Conservation (phyloP, 331 rosid genomes). For the Acacia pycnantha region DNA sequence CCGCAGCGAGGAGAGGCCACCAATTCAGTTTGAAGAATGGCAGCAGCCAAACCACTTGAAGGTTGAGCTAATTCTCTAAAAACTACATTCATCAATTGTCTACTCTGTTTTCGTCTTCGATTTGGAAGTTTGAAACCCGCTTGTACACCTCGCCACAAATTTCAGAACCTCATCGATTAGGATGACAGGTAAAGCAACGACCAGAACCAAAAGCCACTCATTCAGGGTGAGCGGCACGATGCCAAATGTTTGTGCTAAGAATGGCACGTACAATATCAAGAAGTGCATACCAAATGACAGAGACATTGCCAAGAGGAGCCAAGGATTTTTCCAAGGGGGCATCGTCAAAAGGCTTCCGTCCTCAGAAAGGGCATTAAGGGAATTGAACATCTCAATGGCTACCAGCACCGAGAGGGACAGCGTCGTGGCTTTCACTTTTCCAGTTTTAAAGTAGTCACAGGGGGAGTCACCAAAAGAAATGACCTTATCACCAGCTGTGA, state of each 20-base stretch:
- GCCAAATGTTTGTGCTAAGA: slow-evolving; percentile 77
- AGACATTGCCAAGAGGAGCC: slow-evolving; percentile 92
- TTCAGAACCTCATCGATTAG: slow-evolving; percentile 85
- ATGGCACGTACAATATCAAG: slow-evolving; percentile 82
- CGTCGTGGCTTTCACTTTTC: slow-evolving; percentile 88
- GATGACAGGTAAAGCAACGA: slow-evolving; percentile 74
- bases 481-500: slow-evolving; percentile 65
- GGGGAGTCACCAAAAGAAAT: slow-evolving; percentile 53
- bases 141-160: slow-evolving; percentile 66
- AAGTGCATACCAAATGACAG: slow-evolving; percentile 86
- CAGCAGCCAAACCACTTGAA: slow-evolving; percentile 24
- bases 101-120: slow-evolving; percentile 71
- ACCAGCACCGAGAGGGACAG: slow-evolving; percentile 93
- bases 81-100: slow-evolving; percentile 19
- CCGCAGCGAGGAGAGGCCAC: slow-evolving; percentile 25
- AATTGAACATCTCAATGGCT: slow-evolving; percentile 95
- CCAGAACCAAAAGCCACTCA: slow-evolving; percentile 87
- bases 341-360: slow-evolving; percentile 86
- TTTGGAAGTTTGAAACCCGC: slow-evolving; percentile 35
- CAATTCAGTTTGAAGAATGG: slow-evolving; percentile 32
- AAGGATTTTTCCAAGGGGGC: slow-evolving; percentile 99
- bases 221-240: slow-evolving; percentile 81
- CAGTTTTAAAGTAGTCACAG: slow-evolving; percentile 72
- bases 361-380: slow-evolving; percentile 89
- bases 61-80: slow-evolving; percentile 30